Conservation (phyloP, 768 basidiomycete species). For the Lactarius evosmus region DNA sequence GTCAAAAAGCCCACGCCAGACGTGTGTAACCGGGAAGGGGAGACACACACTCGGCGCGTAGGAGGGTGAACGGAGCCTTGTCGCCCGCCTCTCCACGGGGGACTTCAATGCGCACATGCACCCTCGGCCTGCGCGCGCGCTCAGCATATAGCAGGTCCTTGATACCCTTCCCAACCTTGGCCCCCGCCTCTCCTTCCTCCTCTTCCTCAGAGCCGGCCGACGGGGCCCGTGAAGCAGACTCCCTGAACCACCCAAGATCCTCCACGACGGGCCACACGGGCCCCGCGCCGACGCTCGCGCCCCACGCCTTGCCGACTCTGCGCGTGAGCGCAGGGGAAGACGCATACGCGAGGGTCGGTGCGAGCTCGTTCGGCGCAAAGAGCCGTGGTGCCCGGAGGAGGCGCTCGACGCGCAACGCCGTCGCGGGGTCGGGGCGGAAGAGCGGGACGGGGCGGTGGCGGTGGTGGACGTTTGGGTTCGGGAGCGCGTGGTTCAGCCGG, state of each 20-base stretch:
- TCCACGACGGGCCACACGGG: constrained; percentile 78
- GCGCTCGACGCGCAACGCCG: constrained; percentile 52
- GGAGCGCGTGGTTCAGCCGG: constrained; percentile 56
- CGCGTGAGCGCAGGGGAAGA: constrained; percentile 45
- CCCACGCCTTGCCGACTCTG: constrained; percentile 68
- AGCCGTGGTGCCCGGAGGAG: constrained; percentile 48
- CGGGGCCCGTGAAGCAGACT: constrained; percentile 39
- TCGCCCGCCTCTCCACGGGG: constrained; percentile 40
- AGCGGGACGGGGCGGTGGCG: constrained; percentile 68
- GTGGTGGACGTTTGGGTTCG: constrained; percentile 66
- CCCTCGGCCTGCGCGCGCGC: constrained; percentile 42
- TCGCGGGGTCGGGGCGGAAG: constrained; percentile 36
- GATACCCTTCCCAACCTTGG: constrained; percentile 38
- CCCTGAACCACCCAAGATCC: constrained; percentile 77
- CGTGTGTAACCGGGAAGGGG: constrained; percentile 10
- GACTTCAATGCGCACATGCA: constrained; percentile 46
- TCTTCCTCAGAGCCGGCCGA: too few species aligned
- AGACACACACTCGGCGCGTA: constrained; percentile 43
- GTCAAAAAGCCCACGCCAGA: constrained; percentile 6
- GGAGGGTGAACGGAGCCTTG: constrained; percentile 34
- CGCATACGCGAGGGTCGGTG: constrained; percentile 57
- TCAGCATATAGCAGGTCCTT: background rate
- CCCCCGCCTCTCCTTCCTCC: constrained; percentile 43
- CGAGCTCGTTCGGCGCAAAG: constrained; percentile 44
- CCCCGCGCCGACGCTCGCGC: constrained; percentile 69